These are phyloP conservation scores for Sphenostylis stenocarpa DNA, from an alignment of 306 rosid species.

Conservation along the genomic window DNA sequence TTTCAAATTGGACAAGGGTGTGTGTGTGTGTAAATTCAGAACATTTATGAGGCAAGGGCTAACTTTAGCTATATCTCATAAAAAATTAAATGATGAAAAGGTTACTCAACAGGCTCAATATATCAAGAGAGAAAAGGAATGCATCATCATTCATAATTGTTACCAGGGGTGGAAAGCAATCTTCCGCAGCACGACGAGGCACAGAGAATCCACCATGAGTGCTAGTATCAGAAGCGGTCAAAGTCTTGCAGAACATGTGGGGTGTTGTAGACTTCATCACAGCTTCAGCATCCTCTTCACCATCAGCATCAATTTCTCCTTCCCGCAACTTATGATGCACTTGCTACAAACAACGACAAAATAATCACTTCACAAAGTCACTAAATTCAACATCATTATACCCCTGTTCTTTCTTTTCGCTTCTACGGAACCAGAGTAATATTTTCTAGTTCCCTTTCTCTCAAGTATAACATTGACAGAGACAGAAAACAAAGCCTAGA, in stretches of 20 bases:
- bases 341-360: constrained; percentile 39
- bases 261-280: constrained; percentile 67
- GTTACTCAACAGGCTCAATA: neutral
- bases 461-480: neutral
- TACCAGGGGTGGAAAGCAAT: constrained; percentile 97
- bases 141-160: constrained; percentile 4
- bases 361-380: neutral
- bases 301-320: constrained; percentile 52
- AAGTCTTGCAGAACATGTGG: constrained; percentile 97
- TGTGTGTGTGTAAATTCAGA: neutral
- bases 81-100: neutral
- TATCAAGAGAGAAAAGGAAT: neutral
- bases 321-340: constrained; percentile 52
- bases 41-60: neutral
- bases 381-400: neutral
- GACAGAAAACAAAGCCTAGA: neutral
- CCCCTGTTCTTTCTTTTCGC: neutral
- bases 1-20: neutral
- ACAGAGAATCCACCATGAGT: constrained; percentile 98
- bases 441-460: neutral
- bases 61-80: neutral
- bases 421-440: neutral
- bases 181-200: constrained; percentile 97
- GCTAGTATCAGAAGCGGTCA: constrained; percentile 96
- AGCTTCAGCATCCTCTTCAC: constrained; percentile 61